These are phyloP conservation scores for Phragmites australis DNA, from an alignment of 176 grass and related monocot genomes.

Conservation along the genomic window DNA sequence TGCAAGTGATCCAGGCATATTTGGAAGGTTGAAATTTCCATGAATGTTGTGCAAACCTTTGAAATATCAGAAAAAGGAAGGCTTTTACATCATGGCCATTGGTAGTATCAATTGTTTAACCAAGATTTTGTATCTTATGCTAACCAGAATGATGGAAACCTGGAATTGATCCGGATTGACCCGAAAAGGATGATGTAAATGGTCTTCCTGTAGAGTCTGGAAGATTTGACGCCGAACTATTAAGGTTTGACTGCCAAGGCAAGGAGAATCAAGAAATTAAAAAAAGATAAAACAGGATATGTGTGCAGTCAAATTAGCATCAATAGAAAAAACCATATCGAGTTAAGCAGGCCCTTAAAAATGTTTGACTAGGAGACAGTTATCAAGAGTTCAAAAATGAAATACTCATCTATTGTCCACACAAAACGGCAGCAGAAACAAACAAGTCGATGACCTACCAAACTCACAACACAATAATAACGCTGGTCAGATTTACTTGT, in stretches of 20 bases:
- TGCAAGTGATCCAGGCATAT: conserved; percentile 76
- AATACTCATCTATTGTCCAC: neutral
- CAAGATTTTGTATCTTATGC: conserved; percentile 26
- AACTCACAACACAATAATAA: neutral
- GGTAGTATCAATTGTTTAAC: neutral
- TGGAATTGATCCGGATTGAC: conserved; percentile 70
- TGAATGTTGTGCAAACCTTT: conserved; percentile 87
- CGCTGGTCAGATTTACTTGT: neutral
- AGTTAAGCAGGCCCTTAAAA: neutral
- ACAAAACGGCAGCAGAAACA: conserved; percentile 4
- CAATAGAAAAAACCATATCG: conserved; percentile 5
- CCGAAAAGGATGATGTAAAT: conserved; percentile 74
- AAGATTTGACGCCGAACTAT: conserved; percentile 75
- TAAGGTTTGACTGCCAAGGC: conserved; percentile 69
- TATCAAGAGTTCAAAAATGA: neutral
- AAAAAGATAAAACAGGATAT: conserved; percentile 1
- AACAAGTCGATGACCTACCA: neutral
- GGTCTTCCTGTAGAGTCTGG: conserved; percentile 78
- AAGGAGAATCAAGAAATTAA: conserved; percentile 14
- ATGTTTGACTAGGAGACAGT: neutral
- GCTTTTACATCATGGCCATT: neutral
- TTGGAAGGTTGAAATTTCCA: conserved; percentile 81
- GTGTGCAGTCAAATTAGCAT: neutral
- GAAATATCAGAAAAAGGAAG: conserved; percentile 33
- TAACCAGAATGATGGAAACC: conserved; percentile 92